Conservation (phyloP, 2,329 filamentous ascomycete species). For the Diaporthe sp. region DNA sequence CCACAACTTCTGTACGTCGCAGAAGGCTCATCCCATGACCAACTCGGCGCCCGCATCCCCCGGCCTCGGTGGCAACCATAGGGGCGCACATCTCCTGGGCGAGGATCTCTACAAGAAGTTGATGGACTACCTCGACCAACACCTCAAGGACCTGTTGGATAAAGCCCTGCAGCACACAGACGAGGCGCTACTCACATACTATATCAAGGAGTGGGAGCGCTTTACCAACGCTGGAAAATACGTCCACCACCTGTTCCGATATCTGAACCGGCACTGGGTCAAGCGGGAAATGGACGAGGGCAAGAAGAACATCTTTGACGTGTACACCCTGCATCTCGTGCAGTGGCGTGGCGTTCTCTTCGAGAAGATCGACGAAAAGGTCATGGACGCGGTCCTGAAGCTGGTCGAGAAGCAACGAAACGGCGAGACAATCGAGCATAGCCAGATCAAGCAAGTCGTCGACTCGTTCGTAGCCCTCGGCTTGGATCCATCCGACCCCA, state of each 20-base stretch:
- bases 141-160: slow-evolving; percentile 78
- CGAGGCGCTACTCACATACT: slow-evolving; percentile 90
- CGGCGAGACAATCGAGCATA: slow-evolving; percentile 96
- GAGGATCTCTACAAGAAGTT: slow-evolving; percentile 96
- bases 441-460: slow-evolving; percentile 96
- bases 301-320: slow-evolving; percentile 98
- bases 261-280: slow-evolving; percentile 98
- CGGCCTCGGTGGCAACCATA: slow-evolving; percentile 44
- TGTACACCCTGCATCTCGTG: slow-evolving; percentile 96
- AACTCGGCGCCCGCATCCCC: slow-evolving; percentile 65
- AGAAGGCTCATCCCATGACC: slow-evolving; percentile 74
- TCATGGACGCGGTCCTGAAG: slow-evolving; percentile 95
- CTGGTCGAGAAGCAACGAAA: slow-evolving; percentile 97
- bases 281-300: slow-evolving; percentile 99
- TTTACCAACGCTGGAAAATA: slow-evolving; percentile 97
- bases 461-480: slow-evolving; percentile 97
- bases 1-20: slow-evolving; percentile 99
- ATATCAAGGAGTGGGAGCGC: slow-evolving; percentile 96
- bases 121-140: slow-evolving; percentile 83
- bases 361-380: slow-evolving; percentile 82
- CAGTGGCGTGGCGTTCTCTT: slow-evolving; percentile 97
- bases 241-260: slow-evolving; percentile 96
- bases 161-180: slow-evolving; percentile 86
- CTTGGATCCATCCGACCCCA: slow-evolving; percentile 90
- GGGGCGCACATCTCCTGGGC: slow-evolving; percentile 84